A percentile compares a stretch with the other conserved stretches of the same genome.
phyloP scores from a whole-genome alignment of 1,284 basidiomycete genomes.

The Rhizoctonia solani region DNA sequence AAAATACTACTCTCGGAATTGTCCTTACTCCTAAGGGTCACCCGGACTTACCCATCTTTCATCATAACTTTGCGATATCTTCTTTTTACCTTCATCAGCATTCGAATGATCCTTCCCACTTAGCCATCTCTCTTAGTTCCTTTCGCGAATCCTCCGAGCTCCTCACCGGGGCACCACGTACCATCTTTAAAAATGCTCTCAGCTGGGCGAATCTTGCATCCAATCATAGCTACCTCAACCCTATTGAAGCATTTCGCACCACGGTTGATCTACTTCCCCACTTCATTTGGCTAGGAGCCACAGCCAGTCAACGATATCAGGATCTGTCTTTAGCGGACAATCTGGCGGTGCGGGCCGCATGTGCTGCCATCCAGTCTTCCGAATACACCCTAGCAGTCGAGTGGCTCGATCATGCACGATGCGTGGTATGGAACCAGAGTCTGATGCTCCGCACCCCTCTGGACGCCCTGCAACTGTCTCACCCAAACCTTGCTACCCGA shows the following conservation, averaged over 20 bases:
- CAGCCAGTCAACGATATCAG: background rate
- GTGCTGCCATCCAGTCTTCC: conserved; percentile 14
- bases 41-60: background rate
- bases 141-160: background rate
- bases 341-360: conserved; percentile 27
- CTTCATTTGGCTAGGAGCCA: conserved; percentile 26
- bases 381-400: conserved; percentile 29
- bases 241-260: background rate
- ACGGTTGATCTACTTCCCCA: conserved; percentile 21
- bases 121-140: background rate
- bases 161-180: background rate
- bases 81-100: background rate
- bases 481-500: too few relatives aligned
- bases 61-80: background rate
- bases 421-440: conserved; percentile 33
- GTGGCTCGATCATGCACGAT: conserved; percentile 36
- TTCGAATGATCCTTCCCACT: background rate
- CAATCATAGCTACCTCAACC: background rate
- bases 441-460: too few relatives aligned
- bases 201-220: background rate
- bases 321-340: background rate
- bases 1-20: background rate
- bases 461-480: too few relatives aligned
- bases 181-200: background rate
- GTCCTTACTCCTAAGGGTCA: background rate